Percentiles rank a stretch among this genome's conserved stretches.
These are phyloP conservation scores for Paraconiothyrium sp. DNA, from an alignment of 2,329 filamentous ascomycete genomes.

Conservation along the genomic window DNA sequence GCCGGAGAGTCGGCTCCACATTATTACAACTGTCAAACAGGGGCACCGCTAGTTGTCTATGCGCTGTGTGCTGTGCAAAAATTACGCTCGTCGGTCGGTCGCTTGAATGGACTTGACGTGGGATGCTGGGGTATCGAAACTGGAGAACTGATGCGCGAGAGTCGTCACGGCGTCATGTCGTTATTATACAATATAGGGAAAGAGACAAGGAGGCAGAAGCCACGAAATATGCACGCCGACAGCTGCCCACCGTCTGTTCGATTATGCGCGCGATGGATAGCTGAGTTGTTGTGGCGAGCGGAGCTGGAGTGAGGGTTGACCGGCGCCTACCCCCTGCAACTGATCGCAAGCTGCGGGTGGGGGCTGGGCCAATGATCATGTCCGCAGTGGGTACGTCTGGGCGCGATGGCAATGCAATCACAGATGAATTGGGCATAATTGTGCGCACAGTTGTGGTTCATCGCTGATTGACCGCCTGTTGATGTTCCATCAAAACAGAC, in stretches of 20 bases:
- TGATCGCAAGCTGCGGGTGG: conserved; percentile 6
- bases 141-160: conserved; percentile 27
- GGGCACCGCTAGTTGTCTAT: conserved; percentile 29
- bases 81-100: conserved; percentile 16
- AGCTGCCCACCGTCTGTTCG: conserved; percentile 16
- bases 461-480: neutral
- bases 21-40: conserved; percentile 27
- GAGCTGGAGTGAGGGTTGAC: conserved; percentile 19
- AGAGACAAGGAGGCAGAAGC: conserved; percentile 26
- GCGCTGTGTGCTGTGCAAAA: conserved; percentile 33
- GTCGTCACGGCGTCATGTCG: conserved; percentile 38
- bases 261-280: conserved; percentile 27
- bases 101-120: conserved; percentile 14
- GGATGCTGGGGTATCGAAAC: conserved; percentile 34
- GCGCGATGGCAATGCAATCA: conserved; percentile 6
- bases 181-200: conserved; percentile 18
- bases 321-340: conserved; percentile 9
- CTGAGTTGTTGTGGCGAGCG: conserved; percentile 37
- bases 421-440: conserved; percentile 4
- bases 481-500: neutral
- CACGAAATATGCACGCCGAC: conserved; percentile 13
- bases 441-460: neutral
- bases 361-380: conserved; percentile 28
- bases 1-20: conserved; percentile 52
- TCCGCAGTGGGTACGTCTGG: conserved; percentile 9